Conservation (phyloP, 352 stramenopile species). For the Hyaloperonospora brassicae region DNA sequence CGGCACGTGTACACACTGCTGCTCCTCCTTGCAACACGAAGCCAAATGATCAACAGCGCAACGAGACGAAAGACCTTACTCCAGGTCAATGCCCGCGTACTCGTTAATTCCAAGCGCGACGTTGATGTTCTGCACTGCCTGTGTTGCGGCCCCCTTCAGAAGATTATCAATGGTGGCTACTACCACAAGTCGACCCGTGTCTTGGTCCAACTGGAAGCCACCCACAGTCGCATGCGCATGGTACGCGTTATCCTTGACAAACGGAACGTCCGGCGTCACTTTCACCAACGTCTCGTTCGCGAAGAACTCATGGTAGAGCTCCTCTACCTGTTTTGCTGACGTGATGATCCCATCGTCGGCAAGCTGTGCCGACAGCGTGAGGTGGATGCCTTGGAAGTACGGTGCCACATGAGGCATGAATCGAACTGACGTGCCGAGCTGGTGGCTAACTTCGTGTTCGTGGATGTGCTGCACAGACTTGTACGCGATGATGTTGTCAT, state of each 20-base stretch:
- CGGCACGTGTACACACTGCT: too few relatives aligned
- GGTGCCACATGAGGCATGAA: slow-evolving; percentile 92
- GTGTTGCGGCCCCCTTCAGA: slow-evolving; percentile 88
- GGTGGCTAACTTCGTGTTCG: slow-evolving; percentile 79
- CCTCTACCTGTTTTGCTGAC: slow-evolving; percentile 62
- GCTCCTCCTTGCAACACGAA: too few relatives aligned
- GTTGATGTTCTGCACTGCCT: slow-evolving; percentile 94
- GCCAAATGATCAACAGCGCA: neutral
- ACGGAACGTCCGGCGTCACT: slow-evolving; percentile 52
- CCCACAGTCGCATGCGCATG: slow-evolving; percentile 75
- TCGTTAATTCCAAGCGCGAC: slow-evolving; percentile 87
- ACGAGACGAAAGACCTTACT: slow-evolving; percentile 10
- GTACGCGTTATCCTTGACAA: slow-evolving; percentile 72
- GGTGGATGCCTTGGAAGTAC: slow-evolving; percentile 91
- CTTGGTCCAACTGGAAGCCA: slow-evolving; percentile 83
- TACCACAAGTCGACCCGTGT: slow-evolving; percentile 81
- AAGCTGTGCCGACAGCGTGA: slow-evolving; percentile 81
- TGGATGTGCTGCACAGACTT: slow-evolving; percentile 88
- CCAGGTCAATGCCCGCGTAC: slow-evolving; percentile 52
- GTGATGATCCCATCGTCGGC: slow-evolving; percentile 39
- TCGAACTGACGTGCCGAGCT: slow-evolving; percentile 72
- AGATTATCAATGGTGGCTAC: slow-evolving; percentile 91
- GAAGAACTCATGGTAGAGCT: slow-evolving; percentile 79
- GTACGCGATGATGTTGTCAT: slow-evolving; percentile 87
- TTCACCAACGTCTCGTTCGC: slow-evolving; percentile 78